Evolutionary conservation across 2,329 filamentous ascomycete species (phyloP).

Genomic region (Arthroderma sp.): DNA sequence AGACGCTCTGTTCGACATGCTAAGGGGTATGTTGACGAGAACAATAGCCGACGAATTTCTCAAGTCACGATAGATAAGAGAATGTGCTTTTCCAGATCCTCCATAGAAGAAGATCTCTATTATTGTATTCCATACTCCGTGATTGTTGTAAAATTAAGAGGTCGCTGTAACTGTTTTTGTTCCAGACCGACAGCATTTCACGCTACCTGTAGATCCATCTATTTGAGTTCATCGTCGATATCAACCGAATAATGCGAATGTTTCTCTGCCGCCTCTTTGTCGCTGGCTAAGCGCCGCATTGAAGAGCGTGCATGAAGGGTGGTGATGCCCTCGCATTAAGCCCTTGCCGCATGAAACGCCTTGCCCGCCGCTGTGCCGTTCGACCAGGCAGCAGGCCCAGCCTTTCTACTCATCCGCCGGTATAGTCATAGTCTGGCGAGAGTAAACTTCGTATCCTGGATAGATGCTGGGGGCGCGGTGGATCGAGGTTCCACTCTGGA

Average conservation of each 20-base stretch:
- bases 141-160: too few species aligned
- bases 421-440: neutral
- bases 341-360: too few species aligned
- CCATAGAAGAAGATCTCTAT: neutral
- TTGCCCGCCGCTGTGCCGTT: neutral
- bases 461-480: neutral
- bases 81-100: too few species aligned
- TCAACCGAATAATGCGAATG: neutral
- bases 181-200: neutral
- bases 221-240: neutral
- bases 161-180: too few species aligned
- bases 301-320: neutral
- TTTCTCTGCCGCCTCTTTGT: too few species aligned
- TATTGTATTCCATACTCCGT: too few species aligned
- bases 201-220: neutral
- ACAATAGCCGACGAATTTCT: neutral
- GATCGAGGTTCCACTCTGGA: neutral
- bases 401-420: neutral
- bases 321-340: too few species aligned
- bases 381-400: neutral
- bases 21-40: too few species aligned
- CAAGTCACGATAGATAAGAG: neutral
- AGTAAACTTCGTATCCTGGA: neutral
- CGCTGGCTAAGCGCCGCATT: neutral
- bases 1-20: neutral